Evolutionary conservation across 306 rosid species (phyloP).

Genomic region (Cucumis melo): DNA sequence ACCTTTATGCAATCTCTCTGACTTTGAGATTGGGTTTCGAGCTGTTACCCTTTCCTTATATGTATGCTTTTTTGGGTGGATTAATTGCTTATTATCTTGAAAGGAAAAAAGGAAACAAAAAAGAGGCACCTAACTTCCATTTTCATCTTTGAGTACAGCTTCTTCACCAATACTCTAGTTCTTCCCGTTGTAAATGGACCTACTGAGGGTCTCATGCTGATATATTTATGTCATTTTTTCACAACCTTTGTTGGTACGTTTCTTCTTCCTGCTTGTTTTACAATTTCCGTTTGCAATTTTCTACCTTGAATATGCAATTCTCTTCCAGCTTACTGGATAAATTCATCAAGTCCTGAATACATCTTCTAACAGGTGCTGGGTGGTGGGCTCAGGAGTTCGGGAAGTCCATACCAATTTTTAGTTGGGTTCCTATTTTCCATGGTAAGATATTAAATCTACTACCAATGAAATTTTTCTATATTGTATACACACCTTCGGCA

Average conservation of each 20-base stretch:
- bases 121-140: neutral
- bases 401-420: slow-evolving; percentile 58
- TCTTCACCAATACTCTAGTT: slow-evolving; percentile 78
- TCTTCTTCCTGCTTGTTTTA: slow-evolving; percentile 5
- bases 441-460: slow-evolving; percentile 30
- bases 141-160: slow-evolving; percentile 32
- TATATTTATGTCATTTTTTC: slow-evolving; percentile 57
- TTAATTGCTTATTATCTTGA: neutral
- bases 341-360: neutral
- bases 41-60: neutral
- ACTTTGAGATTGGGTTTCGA: neutral
- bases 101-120: neutral
- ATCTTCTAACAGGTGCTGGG: slow-evolving; percentile 55
- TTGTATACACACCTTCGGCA: neutral
- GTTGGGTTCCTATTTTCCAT: slow-evolving; percentile 57
- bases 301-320: neutral
- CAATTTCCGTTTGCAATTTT: neutral
- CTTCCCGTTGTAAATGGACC: slow-evolving; percentile 93
- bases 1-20: neutral
- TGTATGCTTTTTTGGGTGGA: neutral
- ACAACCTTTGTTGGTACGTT: slow-evolving; percentile 73
- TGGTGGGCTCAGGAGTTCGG: slow-evolving; percentile 87
- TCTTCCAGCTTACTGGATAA: neutral
- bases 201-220: slow-evolving; percentile 91
- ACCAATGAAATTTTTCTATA: neutral